A percentile compares a stretch with the other conserved stretches of the same genome.
phyloP scores from a whole-genome alignment of 441 rosid species.

The Iberis amara region DNA sequence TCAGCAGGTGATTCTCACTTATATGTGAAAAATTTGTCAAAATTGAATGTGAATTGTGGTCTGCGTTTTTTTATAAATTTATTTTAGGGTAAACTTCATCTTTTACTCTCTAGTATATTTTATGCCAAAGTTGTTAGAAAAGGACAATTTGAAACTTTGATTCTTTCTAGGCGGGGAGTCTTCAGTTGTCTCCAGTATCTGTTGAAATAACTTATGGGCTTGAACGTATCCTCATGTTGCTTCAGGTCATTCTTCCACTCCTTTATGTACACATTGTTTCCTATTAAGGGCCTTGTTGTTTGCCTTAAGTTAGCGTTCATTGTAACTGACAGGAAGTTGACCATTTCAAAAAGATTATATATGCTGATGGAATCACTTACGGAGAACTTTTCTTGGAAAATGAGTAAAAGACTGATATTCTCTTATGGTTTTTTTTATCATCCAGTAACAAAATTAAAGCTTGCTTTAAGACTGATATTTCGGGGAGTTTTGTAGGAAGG shows the following conservation, averaged over 20 bases:
- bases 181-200: slow-evolving; percentile 81
- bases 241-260: slow-evolving; percentile 52
- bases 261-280: slow-evolving; percentile 11
- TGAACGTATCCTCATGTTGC: slow-evolving; percentile 93
- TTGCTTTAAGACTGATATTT: slow-evolving; percentile 13
- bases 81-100: background rate
- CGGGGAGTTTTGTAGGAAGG: slow-evolving; percentile 57
- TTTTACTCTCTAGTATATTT: background rate
- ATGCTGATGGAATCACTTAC: slow-evolving; percentile 91
- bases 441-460: background rate
- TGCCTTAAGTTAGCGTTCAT: slow-evolving; percentile 31
- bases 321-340: slow-evolving; percentile 70
- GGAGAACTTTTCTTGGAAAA: slow-evolving; percentile 94
- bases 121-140: slow-evolving; percentile 14
- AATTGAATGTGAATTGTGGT: slow-evolving; percentile 1
- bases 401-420: slow-evolving; percentile 49
- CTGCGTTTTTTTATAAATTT: background rate
- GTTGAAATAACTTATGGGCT: slow-evolving; percentile 98
- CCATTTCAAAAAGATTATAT: slow-evolving; percentile 87
- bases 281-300: slow-evolving; percentile 18
- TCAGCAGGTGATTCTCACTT: slow-evolving; percentile 67
- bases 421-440: slow-evolving; percentile 7
- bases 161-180: slow-evolving; percentile 79
- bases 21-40: background rate
- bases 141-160: slow-evolving; percentile 17